These are phyloP conservation scores for Cymbopogon citratus DNA, from an alignment of 176 grass and related monocot genomes.

Conservation along the genomic window DNA sequence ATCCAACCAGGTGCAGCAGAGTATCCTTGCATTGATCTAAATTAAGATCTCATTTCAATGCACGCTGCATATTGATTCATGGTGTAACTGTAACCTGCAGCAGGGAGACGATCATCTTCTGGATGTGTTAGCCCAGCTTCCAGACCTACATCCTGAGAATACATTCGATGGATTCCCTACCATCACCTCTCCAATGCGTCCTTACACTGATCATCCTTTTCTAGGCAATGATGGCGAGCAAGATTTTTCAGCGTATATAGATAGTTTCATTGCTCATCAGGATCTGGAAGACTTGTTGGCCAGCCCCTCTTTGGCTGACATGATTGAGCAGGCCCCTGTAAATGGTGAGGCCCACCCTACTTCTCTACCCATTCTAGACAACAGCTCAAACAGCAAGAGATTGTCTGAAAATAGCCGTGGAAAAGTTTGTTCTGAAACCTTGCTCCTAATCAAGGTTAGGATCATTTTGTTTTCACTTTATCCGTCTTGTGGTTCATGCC, in stretches of 20 bases:
- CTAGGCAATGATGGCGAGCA: constrained; percentile 13
- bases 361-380: neutral
- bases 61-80: neutral
- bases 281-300: constrained; percentile 9
- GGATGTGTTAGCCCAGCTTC: constrained; percentile 27
- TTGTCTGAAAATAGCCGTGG: neutral
- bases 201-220: constrained; percentile 54
- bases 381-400: neutral
- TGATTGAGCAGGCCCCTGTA: constrained; percentile 3
- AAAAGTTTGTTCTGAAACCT: neutral
- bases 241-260: constrained; percentile 12
- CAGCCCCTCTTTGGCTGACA: neutral
- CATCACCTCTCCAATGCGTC: constrained; percentile 44
- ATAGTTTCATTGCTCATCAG: constrained; percentile 11
- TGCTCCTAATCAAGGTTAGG: constrained; percentile 16
- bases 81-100: neutral
- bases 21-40: neutral
- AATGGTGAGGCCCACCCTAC: neutral
- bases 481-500: neutral
- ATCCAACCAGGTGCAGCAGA: neutral
- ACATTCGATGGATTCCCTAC: constrained; percentile 22
- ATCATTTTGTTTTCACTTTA: neutral
- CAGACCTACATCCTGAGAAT: constrained; percentile 26
- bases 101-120: constrained; percentile 19
- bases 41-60: neutral